Base-by-base conservation (phyloP, 2,329 filamentous ascomycete species). In the Moelleriella libera region DNA sequence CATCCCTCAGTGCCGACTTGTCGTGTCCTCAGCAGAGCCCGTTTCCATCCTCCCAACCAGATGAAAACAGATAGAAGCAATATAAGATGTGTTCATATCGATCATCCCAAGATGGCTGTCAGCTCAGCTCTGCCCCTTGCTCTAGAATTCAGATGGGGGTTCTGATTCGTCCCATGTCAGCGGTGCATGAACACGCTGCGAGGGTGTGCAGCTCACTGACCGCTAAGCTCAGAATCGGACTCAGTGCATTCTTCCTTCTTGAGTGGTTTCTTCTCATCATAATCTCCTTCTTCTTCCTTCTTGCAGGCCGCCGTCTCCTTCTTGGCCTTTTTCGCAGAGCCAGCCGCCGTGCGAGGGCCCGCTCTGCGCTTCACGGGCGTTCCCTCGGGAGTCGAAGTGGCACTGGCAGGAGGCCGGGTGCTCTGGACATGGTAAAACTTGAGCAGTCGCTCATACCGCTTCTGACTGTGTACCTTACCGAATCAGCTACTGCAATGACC, bases 361-460 rank as follows among this genome's bases (percentile, higher is more conserved):
- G 56, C 48, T 53, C 61, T 63, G 50, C 60, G 57, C 54, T 65
- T 63, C 48, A 47, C 47, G 0, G 61, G 58, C 8, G 57, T 56
- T 3, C 45, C 44, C 12, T 49, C 34, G 8, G 54, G 48, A 5
- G 45, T 49, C 8, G 47, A 47, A 7, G 50, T 50, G 40, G 14
- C 28, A 43, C 51, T 55, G 43, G 44, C 6, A n/a, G 48, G 14
- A 10, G 47, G 40, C 46, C 50, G 55, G 50, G 44, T 37, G 41
- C 50, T 49, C 11, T 30, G 54, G 45, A 81, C 74, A 30, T 69
- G 70, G 52, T 80, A 68, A 7, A 72, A 64, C 58, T 81, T 80
- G 63, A 82, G 68, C 58, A 85, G 70, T 32, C 81, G 75, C 61
- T 82, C 78, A 56, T 82, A 85, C 54, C 81, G 69, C 63, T 85